Evolutionary conservation across 225 moss, liverwort and hornwort species (phyloP).

Genomic region (Marchantia paleacea): DNA sequence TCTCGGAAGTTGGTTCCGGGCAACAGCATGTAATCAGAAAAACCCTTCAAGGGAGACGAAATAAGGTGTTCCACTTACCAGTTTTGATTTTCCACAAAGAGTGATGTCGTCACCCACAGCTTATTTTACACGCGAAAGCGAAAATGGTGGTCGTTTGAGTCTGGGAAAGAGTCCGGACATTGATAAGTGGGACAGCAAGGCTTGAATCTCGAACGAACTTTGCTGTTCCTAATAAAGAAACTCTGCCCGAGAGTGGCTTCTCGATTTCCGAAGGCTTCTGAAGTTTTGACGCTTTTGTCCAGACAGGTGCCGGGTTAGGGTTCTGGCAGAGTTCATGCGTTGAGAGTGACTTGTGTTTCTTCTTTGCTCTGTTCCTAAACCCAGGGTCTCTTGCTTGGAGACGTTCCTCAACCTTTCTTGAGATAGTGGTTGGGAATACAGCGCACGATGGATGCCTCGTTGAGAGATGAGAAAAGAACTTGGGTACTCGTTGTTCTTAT

Average conservation of each 20-base stretch:
- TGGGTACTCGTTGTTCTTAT: background rate
- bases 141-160: no score
- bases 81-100: background rate
- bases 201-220: background rate
- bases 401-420: no score
- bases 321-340: background rate
- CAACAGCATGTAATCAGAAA: no score
- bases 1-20: background rate
- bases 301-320: conserved; percentile 12
- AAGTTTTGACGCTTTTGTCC: background rate
- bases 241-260: background rate
- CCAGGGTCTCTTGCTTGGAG: background rate
- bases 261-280: background rate
- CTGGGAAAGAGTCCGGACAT: no score
- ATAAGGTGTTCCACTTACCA: background rate
- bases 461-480: background rate
- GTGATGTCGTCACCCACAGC: background rate
- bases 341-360: background rate
- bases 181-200: background rate
- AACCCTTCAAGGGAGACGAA: background rate
- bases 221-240: background rate
- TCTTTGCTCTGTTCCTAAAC: background rate
- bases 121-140: background rate
- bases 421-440: background rate
- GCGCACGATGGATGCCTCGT: background rate